A percentile compares a stretch with the other conserved stretches of the same genome.
These are phyloP conservation scores for Pythium aristosporum DNA, from an alignment of 352 stramenopile genomes.

Conservation along the genomic window DNA sequence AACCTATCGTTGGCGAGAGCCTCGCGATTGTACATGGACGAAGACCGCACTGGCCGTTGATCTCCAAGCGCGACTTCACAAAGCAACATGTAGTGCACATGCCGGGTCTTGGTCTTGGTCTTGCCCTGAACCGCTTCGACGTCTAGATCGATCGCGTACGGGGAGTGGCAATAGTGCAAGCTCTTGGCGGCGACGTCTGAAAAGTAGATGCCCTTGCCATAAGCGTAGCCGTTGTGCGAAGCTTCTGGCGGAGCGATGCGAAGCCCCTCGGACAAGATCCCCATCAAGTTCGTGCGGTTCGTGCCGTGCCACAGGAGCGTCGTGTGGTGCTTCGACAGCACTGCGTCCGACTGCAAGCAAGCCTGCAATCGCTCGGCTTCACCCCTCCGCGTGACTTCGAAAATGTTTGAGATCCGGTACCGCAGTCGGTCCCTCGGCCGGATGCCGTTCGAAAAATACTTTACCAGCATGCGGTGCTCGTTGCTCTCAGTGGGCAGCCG, in stretches of 20 bases:
- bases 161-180: constrained; percentile 56
- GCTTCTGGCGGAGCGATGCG: constrained; percentile 81
- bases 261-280: constrained; percentile 78
- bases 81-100: constrained; percentile 68
- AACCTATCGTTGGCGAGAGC: constrained; percentile 7
- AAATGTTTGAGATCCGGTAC: constrained; percentile 67
- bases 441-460: constrained; percentile 66
- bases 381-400: constrained; percentile 57
- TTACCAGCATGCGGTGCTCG: constrained; percentile 47
- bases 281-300: constrained; percentile 74
- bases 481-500: constrained; percentile 28
- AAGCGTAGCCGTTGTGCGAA: constrained; percentile 69
- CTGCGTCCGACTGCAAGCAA: constrained; percentile 34
- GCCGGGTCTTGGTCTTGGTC: constrained; percentile 36
- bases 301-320: constrained; percentile 84
- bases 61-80: constrained; percentile 64
- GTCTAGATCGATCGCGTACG: constrained; percentile 40
- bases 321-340: constrained; percentile 37
- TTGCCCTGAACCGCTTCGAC: constrained; percentile 18
- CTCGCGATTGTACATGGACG: constrained; percentile 3
- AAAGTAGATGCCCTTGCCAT: constrained; percentile 87
- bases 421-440: constrained; percentile 19
- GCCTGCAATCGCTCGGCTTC: constrained; percentile 43
- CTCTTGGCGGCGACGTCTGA: constrained; percentile 74
- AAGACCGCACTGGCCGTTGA: constrained; percentile 6